phyloP scores from a whole-genome alignment of 1,139 yeast genomes.

The Suhomyces terraborum region DNA sequence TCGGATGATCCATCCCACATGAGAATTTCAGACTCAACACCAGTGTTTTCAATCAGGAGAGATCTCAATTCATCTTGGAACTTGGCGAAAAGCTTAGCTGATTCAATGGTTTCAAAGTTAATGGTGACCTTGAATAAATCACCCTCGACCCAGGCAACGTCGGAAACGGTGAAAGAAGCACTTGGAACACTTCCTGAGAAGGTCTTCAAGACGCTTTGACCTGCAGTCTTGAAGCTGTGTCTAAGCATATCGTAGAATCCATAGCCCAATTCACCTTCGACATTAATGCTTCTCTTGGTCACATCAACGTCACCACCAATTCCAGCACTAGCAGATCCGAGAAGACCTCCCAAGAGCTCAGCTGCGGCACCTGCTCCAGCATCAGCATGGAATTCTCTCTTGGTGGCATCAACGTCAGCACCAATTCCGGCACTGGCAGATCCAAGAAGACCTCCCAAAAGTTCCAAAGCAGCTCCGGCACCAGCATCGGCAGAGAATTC shows the following conservation, averaged over 20 bases:
- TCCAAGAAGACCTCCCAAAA: constrained; percentile 12
- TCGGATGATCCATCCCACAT: constrained; percentile 22
- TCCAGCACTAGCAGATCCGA: constrained; percentile 10
- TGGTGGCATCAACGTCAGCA: constrained; percentile 13
- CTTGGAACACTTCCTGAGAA: constrained; percentile 24
- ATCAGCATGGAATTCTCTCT: constrained; percentile 10
- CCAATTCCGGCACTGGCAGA: constrained; percentile 16
- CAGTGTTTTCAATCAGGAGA: constrained; percentile 14
- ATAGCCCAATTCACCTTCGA: constrained; percentile 16
- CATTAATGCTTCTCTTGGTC: constrained; percentile 17
- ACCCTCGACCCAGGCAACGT: constrained; percentile 30
- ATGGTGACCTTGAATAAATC: constrained; percentile 33
- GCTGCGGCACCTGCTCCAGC: constrained; percentile 6
- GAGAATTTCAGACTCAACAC: constrained; percentile 15
- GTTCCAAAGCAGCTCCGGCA: constrained; percentile 13
- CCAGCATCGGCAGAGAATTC: constrained; percentile 16
- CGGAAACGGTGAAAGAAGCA: constrained; percentile 31
- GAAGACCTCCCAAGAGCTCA: constrained; percentile 6
- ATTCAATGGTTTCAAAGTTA: constrained; percentile 20
- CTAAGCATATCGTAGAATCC: constrained; percentile 15
- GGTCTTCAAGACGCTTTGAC: constrained; percentile 15
- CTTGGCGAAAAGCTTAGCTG: constrained; percentile 21
- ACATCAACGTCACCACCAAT: constrained; percentile 12
- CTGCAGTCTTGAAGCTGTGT: constrained; percentile 14
- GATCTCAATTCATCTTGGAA: constrained; percentile 26